These are phyloP conservation scores for Podaxis sp. DNA, from an alignment of 768 basidiomycete genomes.

Conservation along the genomic window DNA sequence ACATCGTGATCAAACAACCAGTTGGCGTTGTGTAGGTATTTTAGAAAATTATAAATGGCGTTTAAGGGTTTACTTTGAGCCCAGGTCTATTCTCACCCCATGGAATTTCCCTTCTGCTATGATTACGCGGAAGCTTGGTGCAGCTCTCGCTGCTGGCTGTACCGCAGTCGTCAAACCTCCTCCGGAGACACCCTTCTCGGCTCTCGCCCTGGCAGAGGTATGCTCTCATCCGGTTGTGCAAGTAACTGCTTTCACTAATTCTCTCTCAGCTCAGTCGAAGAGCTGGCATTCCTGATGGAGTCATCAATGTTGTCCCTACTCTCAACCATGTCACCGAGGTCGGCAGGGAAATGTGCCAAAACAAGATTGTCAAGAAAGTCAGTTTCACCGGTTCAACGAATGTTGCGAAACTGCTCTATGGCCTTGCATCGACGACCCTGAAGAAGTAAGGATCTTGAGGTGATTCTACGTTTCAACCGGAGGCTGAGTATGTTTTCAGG, in stretches of 20 bases:
- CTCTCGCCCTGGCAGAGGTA: constrained; percentile 88
- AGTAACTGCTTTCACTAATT: neutral
- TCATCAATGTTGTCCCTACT: constrained; percentile 92
- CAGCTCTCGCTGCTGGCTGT: constrained; percentile 94
- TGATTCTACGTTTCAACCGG: neutral
- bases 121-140: constrained; percentile 87
- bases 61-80: constrained; percentile 1
- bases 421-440: constrained; percentile 68
- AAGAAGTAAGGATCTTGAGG: constrained; percentile 58
- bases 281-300: constrained; percentile 93
- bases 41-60: neutral
- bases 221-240: neutral
- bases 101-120: constrained; percentile 97
- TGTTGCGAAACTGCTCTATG: constrained; percentile 73
- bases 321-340: constrained; percentile 81
- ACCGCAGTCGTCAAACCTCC: constrained; percentile 94
- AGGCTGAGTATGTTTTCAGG: constrained; percentile 19
- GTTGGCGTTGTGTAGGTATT: constrained; percentile 52
- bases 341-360: constrained; percentile 93
- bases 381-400: constrained; percentile 88
- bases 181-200: constrained; percentile 91
- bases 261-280: constrained; percentile 62
- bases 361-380: constrained; percentile 79
- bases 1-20: constrained; percentile 92
- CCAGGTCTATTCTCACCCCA: constrained; percentile 73